Evolutionary conservation across 805 yeast genomes (phyloP).

Genomic region (Metschnikowia lunata): DNA sequence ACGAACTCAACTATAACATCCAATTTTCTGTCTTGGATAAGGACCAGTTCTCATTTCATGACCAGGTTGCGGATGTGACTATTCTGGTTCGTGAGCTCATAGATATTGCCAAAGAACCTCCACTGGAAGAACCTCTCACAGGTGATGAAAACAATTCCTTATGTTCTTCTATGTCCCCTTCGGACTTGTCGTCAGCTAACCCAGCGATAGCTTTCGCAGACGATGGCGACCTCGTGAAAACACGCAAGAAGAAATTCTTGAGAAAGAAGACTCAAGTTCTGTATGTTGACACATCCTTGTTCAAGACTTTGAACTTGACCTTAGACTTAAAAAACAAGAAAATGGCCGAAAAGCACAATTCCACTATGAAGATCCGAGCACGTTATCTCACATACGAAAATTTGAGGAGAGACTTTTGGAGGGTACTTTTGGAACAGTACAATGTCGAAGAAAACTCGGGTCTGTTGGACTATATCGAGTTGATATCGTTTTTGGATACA

Average conservation of each 20-base stretch:
- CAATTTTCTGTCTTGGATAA: constrained; percentile 76
- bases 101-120: constrained; percentile 28
- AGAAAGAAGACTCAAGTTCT: constrained; percentile 27
- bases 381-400: constrained; percentile 63
- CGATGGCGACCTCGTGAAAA: constrained; percentile 29
- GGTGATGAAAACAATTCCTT: not conserved
- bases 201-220: constrained; percentile 23
- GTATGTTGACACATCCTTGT: constrained; percentile 37
- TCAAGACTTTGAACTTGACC: constrained; percentile 39
- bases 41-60: constrained; percentile 79
- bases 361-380: constrained; percentile 55
- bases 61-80: constrained; percentile 66
- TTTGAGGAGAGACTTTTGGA: constrained; percentile 69
- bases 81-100: constrained; percentile 52
- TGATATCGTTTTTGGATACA: constrained; percentile 60
- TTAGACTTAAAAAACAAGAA: constrained; percentile 29
- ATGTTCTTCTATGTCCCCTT: constrained; percentile 2
- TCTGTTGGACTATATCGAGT: constrained; percentile 52
- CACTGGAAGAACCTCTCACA: not conserved
- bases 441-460: constrained; percentile 34
- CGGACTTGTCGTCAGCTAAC: constrained; percentile 11
- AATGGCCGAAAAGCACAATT: constrained; percentile 39
- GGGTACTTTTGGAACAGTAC: constrained; percentile 52
- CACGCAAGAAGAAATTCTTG: constrained; percentile 27
- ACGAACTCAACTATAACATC: constrained; percentile 62